Base-by-base conservation (phyloP, 129 eudicot species). In the Tagetes patula region DNA sequence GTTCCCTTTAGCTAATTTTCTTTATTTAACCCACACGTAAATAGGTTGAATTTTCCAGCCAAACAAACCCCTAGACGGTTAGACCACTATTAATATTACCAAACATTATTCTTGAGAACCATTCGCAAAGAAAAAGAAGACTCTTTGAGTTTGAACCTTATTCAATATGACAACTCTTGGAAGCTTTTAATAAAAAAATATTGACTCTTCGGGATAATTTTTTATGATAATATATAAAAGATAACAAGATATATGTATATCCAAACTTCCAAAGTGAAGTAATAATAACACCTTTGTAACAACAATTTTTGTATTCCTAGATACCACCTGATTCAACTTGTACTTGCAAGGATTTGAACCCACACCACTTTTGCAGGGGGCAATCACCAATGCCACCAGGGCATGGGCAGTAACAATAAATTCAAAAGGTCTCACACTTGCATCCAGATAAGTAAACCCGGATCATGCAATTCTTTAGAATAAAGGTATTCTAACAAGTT, bases 391-490 rank as follows among this genome's bases (percentile, higher is more conserved):
- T 20, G 27, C 27, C 27, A 20, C 27, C 27, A 20, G 27, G 27
- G 27, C 27, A 20, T 20, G 27, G 27, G 27, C 27, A 32, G 63
- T 56, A 8, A 56, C 9, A 56, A 56, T 49, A 49, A 13, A 48
- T 6, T 12, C 33, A 69, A 49, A 69, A 32, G 45, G 6, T 48
- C 48, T 69, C 13, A 47, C 60, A 47, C 46, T 48, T 63, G 68
- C 33, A 63, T 63, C 48, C 4, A 40, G 38, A 38, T 5, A 60
- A 64, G 45, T 33, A 34, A 46, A 54, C 61, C 31, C 6, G 59
- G 59, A 48, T 46, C 46, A 47, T 48, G n/a, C 60, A 69, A 47
- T 67, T 46, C 14, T 47, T 48, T 32, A 48, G 59, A 68, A 34
- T 47, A 43, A 27, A 27, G 38, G 20, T 66, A 66, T 30, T 66